Conservation (phyloP, 2,329 filamentous ascomycete species). For the Fusarium sp. region DNA sequence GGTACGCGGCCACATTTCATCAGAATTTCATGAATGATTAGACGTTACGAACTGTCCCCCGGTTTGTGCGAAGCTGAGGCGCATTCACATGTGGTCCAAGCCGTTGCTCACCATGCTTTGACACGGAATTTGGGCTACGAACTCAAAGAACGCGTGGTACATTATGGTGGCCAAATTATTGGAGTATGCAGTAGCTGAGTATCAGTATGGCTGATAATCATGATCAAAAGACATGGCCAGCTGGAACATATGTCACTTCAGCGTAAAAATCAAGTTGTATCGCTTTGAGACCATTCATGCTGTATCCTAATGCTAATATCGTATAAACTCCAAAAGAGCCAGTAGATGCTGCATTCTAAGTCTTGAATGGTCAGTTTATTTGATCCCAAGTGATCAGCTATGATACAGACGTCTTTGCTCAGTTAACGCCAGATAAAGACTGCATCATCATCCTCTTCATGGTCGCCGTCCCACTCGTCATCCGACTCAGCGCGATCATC, state of each 20-base stretch:
- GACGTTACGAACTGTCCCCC: background rate
- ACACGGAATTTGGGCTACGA: background rate
- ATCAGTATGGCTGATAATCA: background rate
- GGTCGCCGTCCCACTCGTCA: constrained; percentile 67
- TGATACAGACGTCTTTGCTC: background rate
- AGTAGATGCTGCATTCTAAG: background rate
- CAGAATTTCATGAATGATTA: background rate
- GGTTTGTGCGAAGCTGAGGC: too few relatives aligned
- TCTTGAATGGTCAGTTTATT: background rate
- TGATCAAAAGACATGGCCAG: background rate
- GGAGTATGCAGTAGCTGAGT: background rate
- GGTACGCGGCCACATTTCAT: background rate
- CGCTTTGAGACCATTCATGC: background rate
- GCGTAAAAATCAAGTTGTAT: background rate
- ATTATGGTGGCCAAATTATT: background rate
- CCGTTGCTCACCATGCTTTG: background rate
- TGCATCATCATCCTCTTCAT: constrained; percentile 57
- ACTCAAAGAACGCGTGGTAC: background rate
- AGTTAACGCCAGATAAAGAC: constrained; percentile 44
- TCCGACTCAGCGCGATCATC: constrained; percentile 64
- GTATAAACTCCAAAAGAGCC: background rate
- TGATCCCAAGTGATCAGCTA: background rate
- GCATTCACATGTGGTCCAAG: background rate
- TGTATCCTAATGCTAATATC: background rate
- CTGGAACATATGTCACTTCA: background rate